phyloP scores from a whole-genome alignment of 2,329 filamentous ascomycete genomes.

The Apiospora koreana region DNA sequence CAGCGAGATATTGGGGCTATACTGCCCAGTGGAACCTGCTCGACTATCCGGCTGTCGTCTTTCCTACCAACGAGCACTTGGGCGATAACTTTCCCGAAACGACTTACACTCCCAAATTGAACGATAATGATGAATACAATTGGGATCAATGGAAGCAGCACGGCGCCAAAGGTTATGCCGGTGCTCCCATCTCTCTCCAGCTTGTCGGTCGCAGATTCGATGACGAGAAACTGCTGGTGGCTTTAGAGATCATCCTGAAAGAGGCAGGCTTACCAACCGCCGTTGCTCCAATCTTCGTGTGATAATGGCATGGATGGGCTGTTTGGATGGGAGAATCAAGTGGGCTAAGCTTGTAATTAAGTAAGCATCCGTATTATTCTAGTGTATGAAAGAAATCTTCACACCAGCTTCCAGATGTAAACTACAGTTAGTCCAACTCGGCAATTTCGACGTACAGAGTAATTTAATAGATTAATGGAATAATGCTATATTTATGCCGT shows the following conservation, averaged over 20 bases:
- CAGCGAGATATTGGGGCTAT: constrained; percentile 62
- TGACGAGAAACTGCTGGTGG: constrained; percentile 38
- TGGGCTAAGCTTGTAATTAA: no score
- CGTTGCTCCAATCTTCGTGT: no score
- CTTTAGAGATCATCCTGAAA: constrained; percentile 33
- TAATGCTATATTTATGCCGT: no score
- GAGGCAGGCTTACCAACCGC: constrained; percentile 30
- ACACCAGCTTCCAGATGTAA: no score
- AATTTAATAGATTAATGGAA: no score
- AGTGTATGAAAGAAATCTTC: no score
- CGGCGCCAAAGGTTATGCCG: constrained; percentile 37
- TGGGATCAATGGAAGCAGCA: constrained; percentile 33
- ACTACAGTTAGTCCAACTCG: no score
- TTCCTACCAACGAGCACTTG: constrained; percentile 49
- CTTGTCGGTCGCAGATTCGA: constrained; percentile 37
- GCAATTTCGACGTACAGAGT: no score
- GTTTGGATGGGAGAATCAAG: no score
- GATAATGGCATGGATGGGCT: no score
- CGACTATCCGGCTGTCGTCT: constrained; percentile 64
- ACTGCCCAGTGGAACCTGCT: constrained; percentile 69
- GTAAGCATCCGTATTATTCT: no score
- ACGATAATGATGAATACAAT: constrained; percentile 7
- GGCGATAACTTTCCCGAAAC: not conserved
- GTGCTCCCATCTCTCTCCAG: constrained; percentile 43
- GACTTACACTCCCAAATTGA: constrained; percentile 20